A percentile compares a stretch with the other conserved stretches of the same genome.
phyloP scores from a whole-genome alignment of 2,329 filamentous ascomycete species.

The Penicillium sp. region DNA sequence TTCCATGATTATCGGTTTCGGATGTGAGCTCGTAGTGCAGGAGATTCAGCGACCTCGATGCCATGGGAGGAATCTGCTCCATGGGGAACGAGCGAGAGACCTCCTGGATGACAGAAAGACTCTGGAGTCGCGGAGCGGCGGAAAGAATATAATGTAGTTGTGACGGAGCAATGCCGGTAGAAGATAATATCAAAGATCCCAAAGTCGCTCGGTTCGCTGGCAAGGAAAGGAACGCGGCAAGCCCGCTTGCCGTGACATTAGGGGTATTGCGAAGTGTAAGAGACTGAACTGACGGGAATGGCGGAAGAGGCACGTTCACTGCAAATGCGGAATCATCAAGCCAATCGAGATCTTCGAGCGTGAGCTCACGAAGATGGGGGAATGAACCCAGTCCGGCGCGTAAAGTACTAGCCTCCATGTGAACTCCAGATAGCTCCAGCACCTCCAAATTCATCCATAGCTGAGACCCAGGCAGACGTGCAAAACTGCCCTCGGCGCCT shows the following conservation, averaged over 20 bases:
- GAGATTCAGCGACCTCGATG: slow-evolving; percentile 66
- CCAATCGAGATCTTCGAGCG: slow-evolving; percentile 66
- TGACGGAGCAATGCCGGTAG: slow-evolving; percentile 62
- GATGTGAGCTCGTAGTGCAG: slow-evolving; percentile 80
- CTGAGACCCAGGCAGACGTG: slow-evolving; percentile 61
- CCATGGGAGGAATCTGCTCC: slow-evolving; percentile 60
- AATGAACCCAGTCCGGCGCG: slow-evolving; percentile 70
- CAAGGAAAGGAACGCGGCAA: slow-evolving; percentile 66
- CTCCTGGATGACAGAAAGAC: slow-evolving; percentile 56
- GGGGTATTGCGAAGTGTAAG: slow-evolving; percentile 71
- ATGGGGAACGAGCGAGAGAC: slow-evolving; percentile 59
- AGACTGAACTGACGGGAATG: slow-evolving; percentile 72
- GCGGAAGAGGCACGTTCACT: slow-evolving; percentile 63
- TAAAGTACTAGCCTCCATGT: slow-evolving; percentile 49
- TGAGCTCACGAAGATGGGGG: slow-evolving; percentile 68
- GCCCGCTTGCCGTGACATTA: slow-evolving; percentile 68
- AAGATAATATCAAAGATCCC: slow-evolving; percentile 66
- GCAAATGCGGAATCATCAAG: slow-evolving; percentile 77
- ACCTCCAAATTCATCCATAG: slow-evolving; percentile 45
- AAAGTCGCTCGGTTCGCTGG: slow-evolving; percentile 62
- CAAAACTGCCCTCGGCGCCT: slow-evolving; percentile 76
- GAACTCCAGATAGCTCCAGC: slow-evolving; percentile 41
- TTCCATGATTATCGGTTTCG: slow-evolving; percentile 56
- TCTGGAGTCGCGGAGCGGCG: slow-evolving; percentile 42
- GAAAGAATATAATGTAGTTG: slow-evolving; percentile 46